These are phyloP conservation scores for Aspergillus puulaauensis DNA, from an alignment of 2,329 filamentous ascomycete species.

Conservation along the genomic window DNA sequence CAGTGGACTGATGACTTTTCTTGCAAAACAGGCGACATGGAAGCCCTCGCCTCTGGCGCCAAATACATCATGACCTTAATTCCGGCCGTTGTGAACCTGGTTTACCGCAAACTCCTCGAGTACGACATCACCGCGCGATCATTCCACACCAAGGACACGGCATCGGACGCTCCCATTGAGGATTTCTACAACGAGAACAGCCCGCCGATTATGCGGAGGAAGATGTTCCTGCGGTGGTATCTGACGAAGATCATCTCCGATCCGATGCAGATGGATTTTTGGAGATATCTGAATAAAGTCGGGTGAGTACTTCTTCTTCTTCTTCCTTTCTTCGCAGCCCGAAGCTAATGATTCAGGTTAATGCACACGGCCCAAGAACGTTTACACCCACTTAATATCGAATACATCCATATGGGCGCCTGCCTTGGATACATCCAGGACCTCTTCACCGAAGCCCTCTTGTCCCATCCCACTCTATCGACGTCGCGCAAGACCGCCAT, in stretches of 20 bases:
- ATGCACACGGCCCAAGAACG: slow-evolving; percentile 80
- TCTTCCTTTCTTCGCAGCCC: neutral
- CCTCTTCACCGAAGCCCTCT: slow-evolving; percentile 72
- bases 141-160: slow-evolving; percentile 62
- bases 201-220: slow-evolving; percentile 73
- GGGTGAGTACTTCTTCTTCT: slow-evolving; percentile 51
- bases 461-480: slow-evolving; percentile 67
- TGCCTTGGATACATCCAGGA: slow-evolving; percentile 76
- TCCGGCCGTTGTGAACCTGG: slow-evolving; percentile 78
- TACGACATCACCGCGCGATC: slow-evolving; percentile 81
- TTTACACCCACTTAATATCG: slow-evolving; percentile 70
- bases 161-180: slow-evolving; percentile 67
- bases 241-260: slow-evolving; percentile 73
- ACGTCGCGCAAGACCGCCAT: slow-evolving; percentile 70
- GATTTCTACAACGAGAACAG: slow-evolving; percentile 64
- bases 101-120: slow-evolving; percentile 77
- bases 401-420: slow-evolving; percentile 75
- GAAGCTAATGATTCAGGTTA: slow-evolving; percentile 48
- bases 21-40: slow-evolving; percentile 63
- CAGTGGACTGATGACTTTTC: neutral
- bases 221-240: slow-evolving; percentile 76
- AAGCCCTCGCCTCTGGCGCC: slow-evolving; percentile 65
- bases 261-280: slow-evolving; percentile 73
- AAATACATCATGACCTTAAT: slow-evolving; percentile 82
- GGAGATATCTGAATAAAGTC: slow-evolving; percentile 82